Conservation (phyloP, 2,329 filamentous ascomycete genomes). For the Microdochium bolleyi region DNA sequence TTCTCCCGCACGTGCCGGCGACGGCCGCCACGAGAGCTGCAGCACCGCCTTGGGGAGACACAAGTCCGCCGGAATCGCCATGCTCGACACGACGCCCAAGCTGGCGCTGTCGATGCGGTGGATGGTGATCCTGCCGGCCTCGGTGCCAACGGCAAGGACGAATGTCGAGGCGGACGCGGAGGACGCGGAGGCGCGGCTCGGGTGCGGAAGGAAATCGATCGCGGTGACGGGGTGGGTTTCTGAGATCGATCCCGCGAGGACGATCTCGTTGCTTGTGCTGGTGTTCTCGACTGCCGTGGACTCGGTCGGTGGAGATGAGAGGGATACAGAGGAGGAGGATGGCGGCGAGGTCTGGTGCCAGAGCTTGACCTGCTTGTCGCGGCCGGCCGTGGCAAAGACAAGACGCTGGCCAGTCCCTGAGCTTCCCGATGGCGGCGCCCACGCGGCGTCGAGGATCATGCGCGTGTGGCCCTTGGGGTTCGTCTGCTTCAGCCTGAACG, state of each 20-base stretch:
- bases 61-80: slow-evolving; percentile 29
- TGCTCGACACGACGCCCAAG: slow-evolving; percentile 25
- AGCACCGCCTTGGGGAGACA: slow-evolving; percentile 57
- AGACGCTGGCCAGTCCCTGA: slow-evolving; percentile 13
- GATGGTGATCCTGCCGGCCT: slow-evolving; percentile 40
- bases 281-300: slow-evolving; percentile 17
- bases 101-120: slow-evolving; percentile 29
- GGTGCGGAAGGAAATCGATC: slow-evolving; percentile 51
- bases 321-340: background rate
- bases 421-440: slow-evolving; percentile 50
- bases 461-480: slow-evolving; percentile 82
- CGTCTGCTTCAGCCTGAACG: slow-evolving; percentile 51
- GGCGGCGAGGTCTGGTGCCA: slow-evolving; percentile 37
- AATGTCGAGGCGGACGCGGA: slow-evolving; percentile 7
- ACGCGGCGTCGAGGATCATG: slow-evolving; percentile 87
- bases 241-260: slow-evolving; percentile 25
- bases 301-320: slow-evolving; percentile 12
- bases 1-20: slow-evolving; percentile 5
- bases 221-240: slow-evolving; percentile 60
- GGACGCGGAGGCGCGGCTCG: background rate
- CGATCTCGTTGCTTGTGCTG: slow-evolving; percentile 3
- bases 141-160: slow-evolving; percentile 50
- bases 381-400: slow-evolving; percentile 77
- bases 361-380: slow-evolving; percentile 77
- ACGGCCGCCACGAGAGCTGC: slow-evolving; percentile 63